Conservation (phyloP, 2,329 filamentous ascomycete genomes). For the Alternaria sp. region DNA sequence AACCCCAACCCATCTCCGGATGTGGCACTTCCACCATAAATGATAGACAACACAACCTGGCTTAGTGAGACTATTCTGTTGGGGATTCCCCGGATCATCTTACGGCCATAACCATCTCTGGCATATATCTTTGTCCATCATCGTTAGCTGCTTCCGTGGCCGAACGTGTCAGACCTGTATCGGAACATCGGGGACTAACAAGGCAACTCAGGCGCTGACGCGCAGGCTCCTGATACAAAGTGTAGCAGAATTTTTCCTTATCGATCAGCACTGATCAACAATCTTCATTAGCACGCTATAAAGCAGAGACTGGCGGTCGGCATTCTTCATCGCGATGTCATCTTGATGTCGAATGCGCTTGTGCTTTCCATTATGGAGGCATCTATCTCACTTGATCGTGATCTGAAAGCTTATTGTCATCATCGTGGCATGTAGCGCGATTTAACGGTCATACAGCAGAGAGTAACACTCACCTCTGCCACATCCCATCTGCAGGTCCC, state of each 20-base stretch:
- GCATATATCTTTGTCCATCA: neutral
- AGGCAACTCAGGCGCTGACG: slow-evolving; percentile 1
- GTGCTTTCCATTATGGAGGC: too few species aligned
- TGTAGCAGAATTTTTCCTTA: neutral
- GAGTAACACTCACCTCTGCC: neutral
- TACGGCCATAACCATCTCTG: neutral
- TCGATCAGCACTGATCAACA: neutral
- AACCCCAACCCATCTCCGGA: neutral
- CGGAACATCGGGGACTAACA: neutral
- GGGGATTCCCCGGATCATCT: slow-evolving; percentile 1
- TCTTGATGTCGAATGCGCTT: too few species aligned
- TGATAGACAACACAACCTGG: neutral
- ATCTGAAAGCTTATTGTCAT: neutral
- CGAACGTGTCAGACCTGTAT: neutral
- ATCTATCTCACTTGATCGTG: neutral
- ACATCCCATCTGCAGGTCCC: neutral
- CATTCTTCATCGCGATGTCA: neutral
- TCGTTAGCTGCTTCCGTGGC: neutral
- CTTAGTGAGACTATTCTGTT: neutral
- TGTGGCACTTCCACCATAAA: neutral
- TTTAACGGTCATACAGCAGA: neutral
- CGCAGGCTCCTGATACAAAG: neutral
- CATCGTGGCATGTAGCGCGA: neutral
- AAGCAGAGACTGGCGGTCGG: neutral
- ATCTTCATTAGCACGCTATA: neutral